phyloP scores from a whole-genome alignment of 768 basidiomycete genomes.

The Coprinopsis marcescibilis region DNA sequence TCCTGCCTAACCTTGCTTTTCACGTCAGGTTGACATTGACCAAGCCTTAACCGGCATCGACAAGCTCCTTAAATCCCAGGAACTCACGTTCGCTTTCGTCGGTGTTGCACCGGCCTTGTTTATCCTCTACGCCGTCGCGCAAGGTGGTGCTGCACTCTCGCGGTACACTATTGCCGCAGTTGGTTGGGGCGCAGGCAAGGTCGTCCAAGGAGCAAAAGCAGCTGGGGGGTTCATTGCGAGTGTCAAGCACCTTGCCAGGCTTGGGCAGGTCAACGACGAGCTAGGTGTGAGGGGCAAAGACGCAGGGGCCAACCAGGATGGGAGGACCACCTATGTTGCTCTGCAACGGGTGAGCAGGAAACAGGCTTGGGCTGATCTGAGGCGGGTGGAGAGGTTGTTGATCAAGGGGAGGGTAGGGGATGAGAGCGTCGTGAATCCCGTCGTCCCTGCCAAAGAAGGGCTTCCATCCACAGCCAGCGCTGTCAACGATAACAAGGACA shows the following conservation, averaged over 20 bases:
- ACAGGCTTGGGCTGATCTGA: constrained; percentile 9
- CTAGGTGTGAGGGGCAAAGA: background rate
- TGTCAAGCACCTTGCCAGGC: too few relatives aligned
- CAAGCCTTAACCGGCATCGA: constrained; percentile 89
- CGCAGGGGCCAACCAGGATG: background rate
- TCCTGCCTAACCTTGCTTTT: background rate
- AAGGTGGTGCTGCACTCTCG: constrained; percentile 43
- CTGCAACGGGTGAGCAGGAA: background rate
- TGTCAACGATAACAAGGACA: constrained; percentile 9
- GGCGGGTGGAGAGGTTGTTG: constrained; percentile 7
- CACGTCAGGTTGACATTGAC: constrained; percentile 78
- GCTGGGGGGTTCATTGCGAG: too few relatives aligned
- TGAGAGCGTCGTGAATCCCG: too few relatives aligned
- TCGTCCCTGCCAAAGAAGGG: background rate
- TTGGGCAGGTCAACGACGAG: too few relatives aligned
- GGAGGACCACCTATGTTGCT: background rate
- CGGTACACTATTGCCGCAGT: constrained; percentile 41
- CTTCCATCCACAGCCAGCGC: constrained; percentile 3
- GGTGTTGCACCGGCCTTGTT: constrained; percentile 88
- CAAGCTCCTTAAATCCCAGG: constrained; percentile 88
- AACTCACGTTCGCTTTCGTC: constrained; percentile 94
- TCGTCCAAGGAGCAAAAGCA: too few relatives aligned
- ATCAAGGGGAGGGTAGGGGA: too few relatives aligned
- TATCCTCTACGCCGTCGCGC: constrained; percentile 54
- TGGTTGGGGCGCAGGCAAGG: constrained; percentile 19